Evolutionary conservation across 1,139 yeast species (phyloP).

Genomic region (Eremothecium cymbalariae): DNA sequence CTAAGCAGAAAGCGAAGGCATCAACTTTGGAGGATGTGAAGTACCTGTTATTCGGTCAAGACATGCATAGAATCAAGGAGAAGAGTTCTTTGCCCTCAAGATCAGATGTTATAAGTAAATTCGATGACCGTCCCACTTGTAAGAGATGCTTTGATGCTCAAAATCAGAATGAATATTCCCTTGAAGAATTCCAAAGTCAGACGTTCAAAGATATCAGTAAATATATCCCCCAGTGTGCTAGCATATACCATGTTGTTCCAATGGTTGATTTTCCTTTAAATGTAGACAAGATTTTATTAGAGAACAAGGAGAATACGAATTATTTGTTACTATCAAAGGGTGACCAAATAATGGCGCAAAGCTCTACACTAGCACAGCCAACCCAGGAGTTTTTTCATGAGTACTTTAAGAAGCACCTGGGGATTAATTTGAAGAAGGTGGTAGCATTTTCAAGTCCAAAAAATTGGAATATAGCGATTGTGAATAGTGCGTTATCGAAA

Average conservation of each 20-base stretch:
- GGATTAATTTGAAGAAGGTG: conserved; percentile 41
- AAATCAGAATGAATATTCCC: conserved; percentile 36
- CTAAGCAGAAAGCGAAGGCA: not conserved
- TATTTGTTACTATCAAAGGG: conserved; percentile 25
- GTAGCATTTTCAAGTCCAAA: conserved; percentile 43
- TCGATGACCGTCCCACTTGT: conserved; percentile 33
- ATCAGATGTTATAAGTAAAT: conserved; percentile 8
- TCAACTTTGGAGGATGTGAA: conserved; percentile 21
- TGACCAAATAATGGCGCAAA: conserved; percentile 22
- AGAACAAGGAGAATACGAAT: conserved; percentile 11
- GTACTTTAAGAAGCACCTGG: conserved; percentile 34
- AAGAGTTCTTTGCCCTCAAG: conserved; percentile 12
- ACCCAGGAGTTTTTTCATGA: conserved; percentile 19
- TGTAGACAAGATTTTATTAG: conserved; percentile 36
- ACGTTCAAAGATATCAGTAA: conserved; percentile 36
- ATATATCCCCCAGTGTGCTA: conserved; percentile 42
- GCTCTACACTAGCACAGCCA: conserved; percentile 16
- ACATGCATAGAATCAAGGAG: conserved; percentile 21
- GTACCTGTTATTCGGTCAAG: conserved; percentile 28
- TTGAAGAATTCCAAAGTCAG: conserved; percentile 35
- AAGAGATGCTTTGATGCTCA: conserved; percentile 49
- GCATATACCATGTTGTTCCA: conserved; percentile 53
- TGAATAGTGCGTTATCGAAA: conserved; percentile 34
- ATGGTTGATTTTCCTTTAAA: conserved; percentile 66
- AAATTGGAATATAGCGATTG: conserved; percentile 44